Evolutionary conservation across 805 yeast species (phyloP).

Genomic region (Torulaspora indica): DNA sequence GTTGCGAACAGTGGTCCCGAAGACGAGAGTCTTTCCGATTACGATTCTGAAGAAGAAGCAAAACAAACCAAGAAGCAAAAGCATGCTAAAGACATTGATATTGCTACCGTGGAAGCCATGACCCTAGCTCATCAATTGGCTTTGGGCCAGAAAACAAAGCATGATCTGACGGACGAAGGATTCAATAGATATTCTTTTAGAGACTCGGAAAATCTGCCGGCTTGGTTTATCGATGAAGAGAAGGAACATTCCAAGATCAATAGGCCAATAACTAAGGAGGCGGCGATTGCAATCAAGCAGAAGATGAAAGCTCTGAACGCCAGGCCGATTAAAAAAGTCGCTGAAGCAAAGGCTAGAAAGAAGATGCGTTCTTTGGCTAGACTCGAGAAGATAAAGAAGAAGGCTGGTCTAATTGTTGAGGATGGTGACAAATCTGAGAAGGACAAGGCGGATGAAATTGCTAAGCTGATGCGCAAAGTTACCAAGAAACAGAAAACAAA

Average conservation of each 20-base stretch:
- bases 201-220: constrained; percentile 85
- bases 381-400: constrained; percentile 84
- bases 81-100: constrained; percentile 64
- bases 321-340: constrained; percentile 97
- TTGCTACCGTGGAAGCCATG: constrained; percentile 95
- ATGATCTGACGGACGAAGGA: constrained; percentile 87
- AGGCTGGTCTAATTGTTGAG: constrained; percentile 85
- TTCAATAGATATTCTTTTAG: constrained; percentile 88
- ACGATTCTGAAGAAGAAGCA: constrained; percentile 52
- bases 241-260: constrained; percentile 75
- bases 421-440: constrained; percentile 82
- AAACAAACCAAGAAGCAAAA: constrained; percentile 40
- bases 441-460: constrained; percentile 92
- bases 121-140: constrained; percentile 96
- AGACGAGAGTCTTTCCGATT: constrained; percentile 41
- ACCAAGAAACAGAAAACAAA: constrained; percentile 64
- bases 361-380: constrained; percentile 85
- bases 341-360: constrained; percentile 96
- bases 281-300: constrained; percentile 70
- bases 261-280: constrained; percentile 94
- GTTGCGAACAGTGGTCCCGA: constrained; percentile 42
- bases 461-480: constrained; percentile 75
- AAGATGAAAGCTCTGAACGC: constrained; percentile 82
- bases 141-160: constrained; percentile 75
- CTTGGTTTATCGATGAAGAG: constrained; percentile 97